phyloP scores from a whole-genome alignment of 352 stramenopile species.

The Globisporangium spinosum region DNA sequence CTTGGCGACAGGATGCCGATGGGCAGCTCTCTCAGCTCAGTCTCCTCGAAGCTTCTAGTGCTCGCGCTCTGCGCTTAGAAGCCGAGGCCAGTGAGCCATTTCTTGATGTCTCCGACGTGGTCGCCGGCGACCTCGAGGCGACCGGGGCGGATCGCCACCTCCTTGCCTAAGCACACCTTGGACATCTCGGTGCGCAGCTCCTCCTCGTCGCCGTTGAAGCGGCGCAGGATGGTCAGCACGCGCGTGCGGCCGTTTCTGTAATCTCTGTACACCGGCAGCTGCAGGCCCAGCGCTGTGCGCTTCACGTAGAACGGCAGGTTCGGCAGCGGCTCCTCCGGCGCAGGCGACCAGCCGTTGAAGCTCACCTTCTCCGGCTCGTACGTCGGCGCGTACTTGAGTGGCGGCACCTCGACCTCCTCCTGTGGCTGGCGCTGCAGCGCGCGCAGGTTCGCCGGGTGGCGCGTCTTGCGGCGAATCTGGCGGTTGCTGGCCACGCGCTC shows the following conservation, averaged over 20 bases:
- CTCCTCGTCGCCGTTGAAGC: constrained; percentile 76
- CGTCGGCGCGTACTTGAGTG: constrained; percentile 80
- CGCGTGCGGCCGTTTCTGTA: constrained; percentile 83
- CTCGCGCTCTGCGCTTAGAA: constrained; percentile 41
- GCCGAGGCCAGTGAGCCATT: constrained; percentile 82
- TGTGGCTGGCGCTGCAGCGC: constrained; percentile 62
- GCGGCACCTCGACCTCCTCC: constrained; percentile 45
- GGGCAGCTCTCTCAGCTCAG: not conserved
- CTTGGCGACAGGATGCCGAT: not conserved
- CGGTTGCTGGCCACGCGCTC: constrained; percentile 81
- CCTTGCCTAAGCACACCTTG: constrained; percentile 81
- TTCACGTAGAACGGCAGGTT: constrained; percentile 76
- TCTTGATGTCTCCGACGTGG: constrained; percentile 63
- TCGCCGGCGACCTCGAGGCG: constrained; percentile 79
- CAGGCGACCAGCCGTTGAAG: constrained; percentile 87
- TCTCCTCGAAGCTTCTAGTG: not conserved
- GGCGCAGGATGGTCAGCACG: constrained; percentile 81
- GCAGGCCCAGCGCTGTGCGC: constrained; percentile 71
- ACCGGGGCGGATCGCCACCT: constrained; percentile 60
- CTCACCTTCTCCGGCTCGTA: constrained; percentile 81
- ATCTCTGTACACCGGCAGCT: constrained; percentile 86
- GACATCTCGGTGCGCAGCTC: constrained; percentile 77
- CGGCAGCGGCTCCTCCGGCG: constrained; percentile 56
- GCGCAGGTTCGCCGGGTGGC: constrained; percentile 68
- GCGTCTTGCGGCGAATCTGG: constrained; percentile 80